These are phyloP conservation scores for Leucosporidium scottii DNA, from an alignment of 768 basidiomycete genomes.

Conservation along the genomic window DNA sequence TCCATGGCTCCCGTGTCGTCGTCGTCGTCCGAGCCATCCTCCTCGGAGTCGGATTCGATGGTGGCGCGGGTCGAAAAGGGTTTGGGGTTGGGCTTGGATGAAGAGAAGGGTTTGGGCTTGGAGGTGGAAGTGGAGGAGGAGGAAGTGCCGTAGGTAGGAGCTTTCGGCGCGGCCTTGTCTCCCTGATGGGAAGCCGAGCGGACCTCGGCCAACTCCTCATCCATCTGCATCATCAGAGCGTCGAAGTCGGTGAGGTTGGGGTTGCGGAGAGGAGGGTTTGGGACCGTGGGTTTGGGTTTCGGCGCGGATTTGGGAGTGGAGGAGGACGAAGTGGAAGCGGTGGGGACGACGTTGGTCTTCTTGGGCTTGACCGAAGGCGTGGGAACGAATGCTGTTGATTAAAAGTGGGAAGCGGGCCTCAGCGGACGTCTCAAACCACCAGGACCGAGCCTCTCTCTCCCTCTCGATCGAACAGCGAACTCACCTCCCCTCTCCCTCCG, in stretches of 20 bases:
- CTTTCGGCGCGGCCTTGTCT: background rate
- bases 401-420: no score
- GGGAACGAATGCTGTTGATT: constrained; percentile 41
- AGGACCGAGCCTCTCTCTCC: no score
- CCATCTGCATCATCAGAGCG: constrained; percentile 92
- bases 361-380: constrained; percentile 13
- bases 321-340: background rate
- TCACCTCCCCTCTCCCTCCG: constrained; percentile 72
- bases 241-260: constrained; percentile 85
- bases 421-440: background rate
- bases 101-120: background rate
- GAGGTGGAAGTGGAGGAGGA: background rate
- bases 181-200: background rate
- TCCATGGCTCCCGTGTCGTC: constrained; percentile 70
- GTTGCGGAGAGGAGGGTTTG: constrained; percentile 44
- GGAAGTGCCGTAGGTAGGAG: constrained; percentile 15
- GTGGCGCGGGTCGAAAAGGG: constrained; percentile 1
- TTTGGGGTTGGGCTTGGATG: background rate
- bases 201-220: constrained; percentile 59
- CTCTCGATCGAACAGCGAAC: constrained; percentile 38
- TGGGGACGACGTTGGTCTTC: constrained; percentile 26
- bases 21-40: constrained; percentile 48
- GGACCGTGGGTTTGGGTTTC: background rate
- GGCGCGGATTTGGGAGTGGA: background rate
- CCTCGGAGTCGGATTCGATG: constrained; percentile 31